These are phyloP conservation scores for Cercospora citrullina DNA, from an alignment of 2,329 filamentous ascomycete genomes.

Conservation along the genomic window DNA sequence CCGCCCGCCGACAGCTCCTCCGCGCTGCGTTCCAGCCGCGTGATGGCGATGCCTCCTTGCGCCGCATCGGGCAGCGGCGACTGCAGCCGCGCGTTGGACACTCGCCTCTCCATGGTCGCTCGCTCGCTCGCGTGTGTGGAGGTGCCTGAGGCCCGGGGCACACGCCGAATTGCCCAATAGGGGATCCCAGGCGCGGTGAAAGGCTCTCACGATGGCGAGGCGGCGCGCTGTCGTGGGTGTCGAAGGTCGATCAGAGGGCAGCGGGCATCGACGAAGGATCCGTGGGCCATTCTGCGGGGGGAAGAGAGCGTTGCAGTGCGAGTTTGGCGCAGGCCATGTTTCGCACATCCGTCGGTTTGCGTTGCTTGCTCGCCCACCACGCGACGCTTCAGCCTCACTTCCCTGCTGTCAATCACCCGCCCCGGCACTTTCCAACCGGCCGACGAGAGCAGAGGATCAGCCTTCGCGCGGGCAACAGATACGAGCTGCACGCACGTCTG, in stretches of 20 bases:
- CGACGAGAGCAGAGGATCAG: background rate
- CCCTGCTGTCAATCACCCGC: constrained; percentile 11
- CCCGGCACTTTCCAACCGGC: background rate
- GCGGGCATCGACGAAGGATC: background rate
- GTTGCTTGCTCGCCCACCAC: constrained; percentile 1
- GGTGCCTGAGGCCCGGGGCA: background rate
- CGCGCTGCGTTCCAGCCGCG: constrained; percentile 72
- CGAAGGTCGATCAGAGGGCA: background rate
- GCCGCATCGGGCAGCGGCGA: constrained; percentile 11
- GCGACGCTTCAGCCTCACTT: constrained; percentile 9
- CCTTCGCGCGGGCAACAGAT: background rate
- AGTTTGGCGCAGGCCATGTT: constrained; percentile 1
- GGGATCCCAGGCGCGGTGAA: background rate
- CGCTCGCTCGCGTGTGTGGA: background rate
- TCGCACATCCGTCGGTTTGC: background rate
- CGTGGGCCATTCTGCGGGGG: background rate
- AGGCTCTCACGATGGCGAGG: background rate
- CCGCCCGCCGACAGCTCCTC: constrained; percentile 67
- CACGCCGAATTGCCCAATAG: constrained; percentile 1
- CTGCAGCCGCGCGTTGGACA: constrained; percentile 12
- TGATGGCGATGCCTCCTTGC: constrained; percentile 55
- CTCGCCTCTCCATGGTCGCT: constrained; percentile 3
- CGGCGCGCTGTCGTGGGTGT: background rate
- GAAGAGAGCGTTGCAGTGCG: background rate
- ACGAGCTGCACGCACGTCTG: constrained; percentile 9